Evolutionary conservation across 495 filamentous ascomycete species (phyloP).

Genomic region (Xylaria scruposa): DNA sequence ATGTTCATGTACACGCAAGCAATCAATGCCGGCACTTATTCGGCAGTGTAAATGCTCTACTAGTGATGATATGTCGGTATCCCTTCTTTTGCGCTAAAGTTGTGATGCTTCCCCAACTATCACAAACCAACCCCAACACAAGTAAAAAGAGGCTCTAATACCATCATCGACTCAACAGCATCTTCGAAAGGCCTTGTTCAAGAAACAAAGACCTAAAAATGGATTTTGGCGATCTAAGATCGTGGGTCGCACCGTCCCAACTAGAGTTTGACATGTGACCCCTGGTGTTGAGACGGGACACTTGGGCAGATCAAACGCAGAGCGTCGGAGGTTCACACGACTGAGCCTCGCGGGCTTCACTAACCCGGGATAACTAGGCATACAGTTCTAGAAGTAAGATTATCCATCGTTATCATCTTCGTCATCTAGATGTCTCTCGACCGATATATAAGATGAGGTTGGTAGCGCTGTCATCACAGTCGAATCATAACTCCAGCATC

Average conservation of each 20-base stretch:
- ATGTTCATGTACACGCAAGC: not conserved
- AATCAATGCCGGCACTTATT: constrained; percentile 7
- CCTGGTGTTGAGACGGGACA: constrained; percentile 11
- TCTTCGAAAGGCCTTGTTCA: not conserved
- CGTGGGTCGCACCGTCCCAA: constrained; percentile 12
- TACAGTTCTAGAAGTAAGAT: not conserved
- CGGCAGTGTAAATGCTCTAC: not conserved
- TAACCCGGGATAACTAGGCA: not conserved
- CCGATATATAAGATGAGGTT: constrained; percentile 15
- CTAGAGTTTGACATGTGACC: not conserved
- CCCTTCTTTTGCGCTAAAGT: not conserved
- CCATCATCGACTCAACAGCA: not conserved
- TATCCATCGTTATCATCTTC: not conserved
- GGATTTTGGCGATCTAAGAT: not conserved
- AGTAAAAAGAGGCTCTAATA: not conserved
- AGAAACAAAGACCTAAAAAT: not conserved
- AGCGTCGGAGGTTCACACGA: constrained; percentile 21
- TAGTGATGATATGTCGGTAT: not conserved
- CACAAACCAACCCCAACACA: not conserved
- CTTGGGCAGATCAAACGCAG: constrained; percentile 19
- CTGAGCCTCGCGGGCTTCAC: constrained; percentile 24
- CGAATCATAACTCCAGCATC: not conserved
- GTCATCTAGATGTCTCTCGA: not conserved
- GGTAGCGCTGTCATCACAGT: not conserved
- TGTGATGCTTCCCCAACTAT: not conserved